Evolutionary conservation across 2,329 filamentous ascomycete species (phyloP), one percentile per base, ranked within the genome.

Genomic region (Clonostachys byssicola): DNA sequence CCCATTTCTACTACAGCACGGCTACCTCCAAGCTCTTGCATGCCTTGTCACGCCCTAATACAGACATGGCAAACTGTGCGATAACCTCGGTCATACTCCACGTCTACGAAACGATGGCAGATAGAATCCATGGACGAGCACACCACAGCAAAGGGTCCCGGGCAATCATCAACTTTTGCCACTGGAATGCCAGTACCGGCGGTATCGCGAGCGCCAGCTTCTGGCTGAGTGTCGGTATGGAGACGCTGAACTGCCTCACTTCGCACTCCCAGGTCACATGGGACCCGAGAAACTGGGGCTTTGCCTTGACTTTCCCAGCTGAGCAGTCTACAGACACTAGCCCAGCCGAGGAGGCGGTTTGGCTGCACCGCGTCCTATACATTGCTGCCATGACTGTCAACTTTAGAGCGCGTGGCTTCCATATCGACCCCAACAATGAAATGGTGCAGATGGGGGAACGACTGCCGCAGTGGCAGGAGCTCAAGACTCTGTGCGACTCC

Each of bases 51-150:
- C 17, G 14, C 36, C 88, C 94, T 61, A 90, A 96, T 57, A 89
- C 90, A 0, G 86, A n/a, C 17, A 94, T 54, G 81, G 91, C 2
- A 86, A 96, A 60, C 89, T 85, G 1, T 82, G 86, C 30, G 84
- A 95, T 46, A 96, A 91, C 63, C 90, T 92, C 8, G 89, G 86
- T 95, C 13, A 86, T 95, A 8, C 77, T 97, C 34, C 92, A 95
- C 56, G 88, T 95, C 5, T 96, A 95, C 66, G 91, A 96, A 64
- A 86, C 92, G 56, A 95, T 96, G 89, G 90, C 83, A 43, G 88
- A 92, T 60, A 82, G 82, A 54, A 83, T 87, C 6, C 73, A 85
- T 36, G 83, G 90, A 56, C 79, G 87, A n/a, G 92, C 94, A 85
- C 92, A 88, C 55, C 92, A 96, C 59, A 92, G 92, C 54, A 86